A percentile compares a stretch with the other conserved stretches of the same genome.
Conservation (phyloP, 371 early-diverging fungal genomes). For the Mortierella sp. region DNA sequence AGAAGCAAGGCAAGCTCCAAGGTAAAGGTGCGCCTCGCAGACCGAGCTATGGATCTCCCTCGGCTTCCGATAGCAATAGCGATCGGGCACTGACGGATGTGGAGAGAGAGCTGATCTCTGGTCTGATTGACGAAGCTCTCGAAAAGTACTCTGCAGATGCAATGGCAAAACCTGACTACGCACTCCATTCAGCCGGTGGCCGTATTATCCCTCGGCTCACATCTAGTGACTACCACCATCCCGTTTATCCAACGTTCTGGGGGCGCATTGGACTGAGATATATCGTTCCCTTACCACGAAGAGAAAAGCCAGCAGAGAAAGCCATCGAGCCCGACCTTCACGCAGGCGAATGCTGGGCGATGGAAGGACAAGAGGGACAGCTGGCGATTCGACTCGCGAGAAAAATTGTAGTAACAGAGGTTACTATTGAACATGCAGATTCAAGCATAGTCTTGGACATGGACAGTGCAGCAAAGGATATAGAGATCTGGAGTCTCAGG, state of each 20-base stretch:
- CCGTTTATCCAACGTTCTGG: slow-evolving; percentile 42
- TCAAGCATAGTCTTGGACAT: slow-evolving; percentile 64
- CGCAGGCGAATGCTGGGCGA: slow-evolving; percentile 83
- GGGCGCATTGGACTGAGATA: slow-evolving; percentile 44
- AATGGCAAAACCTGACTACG: slow-evolving; percentile 76
- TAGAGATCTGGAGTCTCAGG: slow-evolving; percentile 78
- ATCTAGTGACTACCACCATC: slow-evolving; percentile 62
- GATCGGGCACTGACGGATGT: slow-evolving; percentile 30
- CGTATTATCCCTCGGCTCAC: slow-evolving; percentile 72
- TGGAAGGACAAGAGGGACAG: slow-evolving; percentile 71
- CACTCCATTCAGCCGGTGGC: slow-evolving; percentile 74
- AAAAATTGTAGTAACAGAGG: slow-evolving; percentile 66
- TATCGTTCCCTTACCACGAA: slow-evolving; percentile 27
- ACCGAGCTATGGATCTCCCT: not conserved
- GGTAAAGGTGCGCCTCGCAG: slow-evolving; percentile 24
- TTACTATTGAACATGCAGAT: slow-evolving; percentile 80
- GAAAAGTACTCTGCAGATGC: slow-evolving; percentile 65
- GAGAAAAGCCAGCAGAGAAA: slow-evolving; percentile 61
- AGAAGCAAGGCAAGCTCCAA: slow-evolving; percentile 47
- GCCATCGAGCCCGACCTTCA: slow-evolving; percentile 66
- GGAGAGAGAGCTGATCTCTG: slow-evolving; percentile 36
- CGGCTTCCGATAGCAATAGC: not conserved
- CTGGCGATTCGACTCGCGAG: slow-evolving; percentile 71
- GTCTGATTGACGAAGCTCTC: slow-evolving; percentile 59
- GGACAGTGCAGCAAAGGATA: slow-evolving; percentile 71